Evolutionary conservation across 2,329 filamentous ascomycete species (phyloP).

Genomic region (Colletotrichum karsti): DNA sequence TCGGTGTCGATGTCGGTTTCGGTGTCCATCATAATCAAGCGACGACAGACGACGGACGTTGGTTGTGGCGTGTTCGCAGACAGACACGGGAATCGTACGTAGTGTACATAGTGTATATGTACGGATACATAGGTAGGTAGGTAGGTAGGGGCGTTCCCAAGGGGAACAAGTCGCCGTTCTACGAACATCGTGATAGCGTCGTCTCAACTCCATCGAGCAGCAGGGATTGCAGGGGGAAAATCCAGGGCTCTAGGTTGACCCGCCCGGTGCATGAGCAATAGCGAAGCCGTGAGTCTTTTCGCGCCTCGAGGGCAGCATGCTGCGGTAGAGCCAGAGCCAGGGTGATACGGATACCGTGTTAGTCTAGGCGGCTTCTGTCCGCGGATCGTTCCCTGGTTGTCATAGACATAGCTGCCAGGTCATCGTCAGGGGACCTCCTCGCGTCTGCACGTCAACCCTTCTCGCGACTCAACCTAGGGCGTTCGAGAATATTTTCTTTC

Average conservation of each 20-base stretch:
- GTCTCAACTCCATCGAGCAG: conserved; percentile 11
- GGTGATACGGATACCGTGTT: background rate
- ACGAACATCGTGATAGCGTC: background rate
- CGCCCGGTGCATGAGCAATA: conserved; percentile 18
- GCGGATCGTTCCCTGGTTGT: too few species aligned
- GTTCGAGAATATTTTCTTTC: conserved; percentile 5
- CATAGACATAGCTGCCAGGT: too few species aligned
- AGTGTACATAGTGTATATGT: too few species aligned
- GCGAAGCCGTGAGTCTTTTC: conserved; percentile 5
- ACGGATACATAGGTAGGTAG: too few species aligned
- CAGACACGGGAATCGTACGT: background rate
- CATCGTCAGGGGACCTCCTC: background rate
- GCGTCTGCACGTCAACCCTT: conserved; percentile 5
- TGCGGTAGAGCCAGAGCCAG: too few species aligned
- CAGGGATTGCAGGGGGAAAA: conserved; percentile 16
- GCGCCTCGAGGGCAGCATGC: background rate
- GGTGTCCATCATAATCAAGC: background rate
- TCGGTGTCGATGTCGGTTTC: background rate
- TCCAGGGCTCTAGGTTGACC: conserved; percentile 19
- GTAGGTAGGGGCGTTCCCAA: too few species aligned
- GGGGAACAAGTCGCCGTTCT: too few species aligned
- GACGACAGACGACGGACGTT: too few species aligned
- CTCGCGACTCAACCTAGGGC: background rate
- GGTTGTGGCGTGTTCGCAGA: background rate
- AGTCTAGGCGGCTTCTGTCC: background rate